A percentile compares a stretch with the other conserved stretches of the same genome.
Evolutionary conservation across 2,329 filamentous ascomycete species (phyloP).

Genomic region (Paradendryphiella salina): DNA sequence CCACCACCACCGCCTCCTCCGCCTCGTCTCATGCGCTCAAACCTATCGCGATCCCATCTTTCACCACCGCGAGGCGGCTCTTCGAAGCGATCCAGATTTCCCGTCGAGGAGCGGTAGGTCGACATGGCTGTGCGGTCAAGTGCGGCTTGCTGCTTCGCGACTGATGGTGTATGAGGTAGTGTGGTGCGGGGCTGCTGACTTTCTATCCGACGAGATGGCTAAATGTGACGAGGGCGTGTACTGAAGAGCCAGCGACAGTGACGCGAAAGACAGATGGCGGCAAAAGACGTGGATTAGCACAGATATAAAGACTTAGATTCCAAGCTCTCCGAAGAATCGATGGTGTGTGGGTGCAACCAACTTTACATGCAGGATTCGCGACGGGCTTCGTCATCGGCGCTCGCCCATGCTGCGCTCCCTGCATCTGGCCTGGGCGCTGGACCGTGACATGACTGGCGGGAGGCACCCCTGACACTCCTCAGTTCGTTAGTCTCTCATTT

Average conservation of each 20-base stretch:
- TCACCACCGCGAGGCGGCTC: slow-evolving; percentile 41
- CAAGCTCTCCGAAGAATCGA: slow-evolving; percentile 10
- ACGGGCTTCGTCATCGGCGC: slow-evolving; percentile 37
- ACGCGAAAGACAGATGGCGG: slow-evolving; percentile 5
- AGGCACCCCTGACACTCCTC: slow-evolving; percentile 6
- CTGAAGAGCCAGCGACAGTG: slow-evolving; percentile 1
- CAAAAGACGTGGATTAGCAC: slow-evolving; percentile 11
- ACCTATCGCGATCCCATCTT: slow-evolving; percentile 56
- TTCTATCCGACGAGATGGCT: slow-evolving; percentile 8
- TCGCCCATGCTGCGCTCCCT: slow-evolving; percentile 11
- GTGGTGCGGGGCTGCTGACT: slow-evolving; percentile 26
- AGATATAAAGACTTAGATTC: slow-evolving; percentile 21
- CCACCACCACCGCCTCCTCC: slow-evolving; percentile 17
- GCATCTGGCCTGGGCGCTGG: slow-evolving; percentile 17
- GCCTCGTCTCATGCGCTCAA: slow-evolving; percentile 50
- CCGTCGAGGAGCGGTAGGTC: slow-evolving; percentile 47
- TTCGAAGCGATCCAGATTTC: slow-evolving; percentile 50
- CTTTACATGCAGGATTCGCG: slow-evolving; percentile 21
- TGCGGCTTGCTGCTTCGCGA: slow-evolving; percentile 4
- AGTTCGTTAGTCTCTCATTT: slow-evolving; percentile 11
- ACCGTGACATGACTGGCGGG: slow-evolving; percentile 17
- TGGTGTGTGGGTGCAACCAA: slow-evolving; percentile 29
- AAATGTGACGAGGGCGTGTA: slow-evolving; percentile 1
- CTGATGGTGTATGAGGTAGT: slow-evolving; percentile 14
- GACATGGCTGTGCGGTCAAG: slow-evolving; percentile 27